phyloP scores from a whole-genome alignment of 2,329 filamentous ascomycete species.

The Pseudogymnoascus sp. region DNA sequence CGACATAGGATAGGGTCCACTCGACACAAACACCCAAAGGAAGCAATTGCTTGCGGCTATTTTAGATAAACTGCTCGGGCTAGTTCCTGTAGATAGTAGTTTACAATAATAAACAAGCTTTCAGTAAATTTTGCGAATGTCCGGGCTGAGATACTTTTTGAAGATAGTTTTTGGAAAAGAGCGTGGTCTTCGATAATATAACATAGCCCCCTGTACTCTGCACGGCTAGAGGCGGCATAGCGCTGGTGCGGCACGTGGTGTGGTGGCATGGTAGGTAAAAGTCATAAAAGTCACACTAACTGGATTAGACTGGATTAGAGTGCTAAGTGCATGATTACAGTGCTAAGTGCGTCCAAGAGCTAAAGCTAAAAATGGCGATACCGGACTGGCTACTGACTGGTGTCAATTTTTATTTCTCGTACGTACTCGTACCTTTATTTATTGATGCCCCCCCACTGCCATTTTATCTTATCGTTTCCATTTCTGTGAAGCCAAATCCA shows the following conservation, averaged over 20 bases:
- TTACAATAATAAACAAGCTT: not conserved
- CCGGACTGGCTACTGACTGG: not conserved
- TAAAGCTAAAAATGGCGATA: not conserved
- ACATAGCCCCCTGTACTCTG: not conserved
- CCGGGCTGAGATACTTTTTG: not conserved
- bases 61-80: not conserved
- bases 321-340: too few species aligned
- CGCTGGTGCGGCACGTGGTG: not conserved
- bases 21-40: not conserved
- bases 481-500: not conserved
- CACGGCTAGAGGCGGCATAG: not conserved
- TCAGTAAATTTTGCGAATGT: not conserved
- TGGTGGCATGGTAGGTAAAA: not conserved
- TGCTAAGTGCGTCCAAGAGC: not conserved
- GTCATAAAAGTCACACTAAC: not conserved
- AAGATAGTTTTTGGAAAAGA: not conserved
- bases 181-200: not conserved
- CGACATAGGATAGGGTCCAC: slow-evolving; percentile 3
- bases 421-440: slow-evolving; percentile 4
- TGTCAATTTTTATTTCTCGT: slow-evolving; percentile 1
- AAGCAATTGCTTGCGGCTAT: slow-evolving; percentile 4
- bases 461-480: slow-evolving; percentile 1
- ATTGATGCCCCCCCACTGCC: slow-evolving; percentile 5
- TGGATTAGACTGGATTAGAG: not conserved
- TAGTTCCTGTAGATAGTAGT: slow-evolving; percentile 2